These are phyloP conservation scores for Allium fistulosum DNA, from an alignment of 106 monocot genomes.

Conservation along the genomic window DNA sequence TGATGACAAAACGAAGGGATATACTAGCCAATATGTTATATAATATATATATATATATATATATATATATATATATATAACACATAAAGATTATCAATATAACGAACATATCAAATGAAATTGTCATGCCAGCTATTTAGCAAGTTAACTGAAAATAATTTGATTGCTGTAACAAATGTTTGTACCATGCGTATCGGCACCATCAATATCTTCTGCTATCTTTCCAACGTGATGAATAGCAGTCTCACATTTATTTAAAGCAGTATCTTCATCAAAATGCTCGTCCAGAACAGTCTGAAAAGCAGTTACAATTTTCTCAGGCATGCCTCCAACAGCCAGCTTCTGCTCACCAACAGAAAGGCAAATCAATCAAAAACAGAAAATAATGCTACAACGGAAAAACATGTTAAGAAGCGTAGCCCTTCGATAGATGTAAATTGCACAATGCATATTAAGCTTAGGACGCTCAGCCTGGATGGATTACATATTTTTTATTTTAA, in stretches of 20 bases:
- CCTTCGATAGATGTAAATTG: too few species aligned
- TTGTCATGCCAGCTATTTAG: not conserved
- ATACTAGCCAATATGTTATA: too few species aligned
- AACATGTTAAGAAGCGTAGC: too few species aligned
- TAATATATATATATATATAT: too few species aligned
- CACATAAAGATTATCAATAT: not conserved
- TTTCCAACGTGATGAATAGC: slow-evolving; percentile 41
- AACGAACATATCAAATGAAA: not conserved
- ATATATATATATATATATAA: too few species aligned
- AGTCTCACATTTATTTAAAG: slow-evolving; percentile 66
- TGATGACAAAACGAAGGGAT: too few species aligned
- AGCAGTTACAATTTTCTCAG: slow-evolving; percentile 89
- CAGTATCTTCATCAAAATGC: slow-evolving; percentile 65
- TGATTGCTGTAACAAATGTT: not conserved
- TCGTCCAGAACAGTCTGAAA: slow-evolving; percentile 80
- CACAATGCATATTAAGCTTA: not conserved
- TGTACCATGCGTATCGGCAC: slow-evolving; percentile 54
- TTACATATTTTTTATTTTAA: too few species aligned
- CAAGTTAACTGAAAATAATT: not conserved
- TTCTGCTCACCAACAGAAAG: slow-evolving; percentile 36
- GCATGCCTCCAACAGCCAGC: slow-evolving; percentile 88
- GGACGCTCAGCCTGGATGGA: too few species aligned
- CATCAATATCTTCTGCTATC: slow-evolving; percentile 60
- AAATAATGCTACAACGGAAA: too few species aligned
- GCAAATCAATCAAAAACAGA: too few species aligned